phyloP scores from a whole-genome alignment of 148 eudicot genomes.

The Nepenthes gracilis region DNA sequence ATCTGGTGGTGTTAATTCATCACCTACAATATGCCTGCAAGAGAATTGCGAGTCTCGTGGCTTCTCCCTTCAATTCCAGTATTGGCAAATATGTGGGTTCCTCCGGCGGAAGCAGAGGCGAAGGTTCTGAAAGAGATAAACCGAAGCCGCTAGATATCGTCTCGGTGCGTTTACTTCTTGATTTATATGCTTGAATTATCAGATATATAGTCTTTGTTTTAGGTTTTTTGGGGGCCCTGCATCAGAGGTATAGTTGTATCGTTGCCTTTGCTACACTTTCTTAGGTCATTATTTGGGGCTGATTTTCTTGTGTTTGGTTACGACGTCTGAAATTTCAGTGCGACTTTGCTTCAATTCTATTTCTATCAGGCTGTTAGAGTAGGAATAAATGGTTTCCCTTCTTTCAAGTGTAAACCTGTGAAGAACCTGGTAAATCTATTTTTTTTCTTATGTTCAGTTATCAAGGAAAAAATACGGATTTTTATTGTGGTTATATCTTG shows the following conservation, averaged over 20 bases:
- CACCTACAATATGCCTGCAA: constrained; percentile 80
- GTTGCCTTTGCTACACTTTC: background rate
- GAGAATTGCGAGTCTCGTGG: constrained; percentile 80
- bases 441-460: too few relatives aligned
- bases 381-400: too few relatives aligned
- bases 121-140: constrained; percentile 59
- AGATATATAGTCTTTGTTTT: background rate
- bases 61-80: constrained; percentile 63
- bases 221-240: too few relatives aligned
- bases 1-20: constrained; percentile 55
- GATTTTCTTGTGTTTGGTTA: background rate
- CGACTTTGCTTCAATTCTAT: too few relatives aligned
- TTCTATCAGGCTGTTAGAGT: too few relatives aligned
- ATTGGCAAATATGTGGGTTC: constrained; percentile 25
- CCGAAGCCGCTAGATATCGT: constrained; percentile 91
- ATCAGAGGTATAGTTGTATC: background rate
- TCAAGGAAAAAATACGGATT: too few relatives aligned
- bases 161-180: constrained; percentile 30
- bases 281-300: background rate
- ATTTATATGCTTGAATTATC: background rate
- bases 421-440: too few relatives aligned
- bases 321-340: background rate
- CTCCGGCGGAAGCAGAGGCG: constrained; percentile 5
- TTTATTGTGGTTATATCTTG: too few relatives aligned
- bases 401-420: too few relatives aligned